Conservation (phyloP, 371 early-diverging fungal species). For the Apophysomyces variabilis region DNA sequence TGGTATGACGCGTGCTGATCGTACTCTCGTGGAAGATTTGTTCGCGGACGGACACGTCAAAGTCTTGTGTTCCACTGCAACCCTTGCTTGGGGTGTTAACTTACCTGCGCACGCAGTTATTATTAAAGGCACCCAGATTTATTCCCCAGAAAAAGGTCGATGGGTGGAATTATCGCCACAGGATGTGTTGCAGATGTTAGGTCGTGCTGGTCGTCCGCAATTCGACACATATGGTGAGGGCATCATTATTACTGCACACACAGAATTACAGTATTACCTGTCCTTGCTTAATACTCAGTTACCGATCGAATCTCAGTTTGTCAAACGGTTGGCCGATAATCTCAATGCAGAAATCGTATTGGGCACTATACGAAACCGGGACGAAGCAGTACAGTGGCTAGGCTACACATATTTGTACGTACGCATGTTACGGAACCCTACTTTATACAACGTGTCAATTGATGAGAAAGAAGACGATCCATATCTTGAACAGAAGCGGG, state of each 20-base stretch:
- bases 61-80: slow-evolving; percentile 98
- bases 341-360: slow-evolving; percentile 98
- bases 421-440: slow-evolving; percentile 91
- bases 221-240: slow-evolving; percentile 98
- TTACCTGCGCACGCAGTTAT: slow-evolving; percentile 99
- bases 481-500: slow-evolving; percentile 83
- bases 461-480: slow-evolving; percentile 85
- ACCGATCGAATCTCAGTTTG: slow-evolving; percentile 97
- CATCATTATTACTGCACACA: slow-evolving; percentile 94
- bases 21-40: slow-evolving; percentile 93
- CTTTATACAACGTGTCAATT: slow-evolving; percentile 76
- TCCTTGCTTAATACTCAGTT: slow-evolving; percentile 93
- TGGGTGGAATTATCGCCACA: slow-evolving; percentile 95
- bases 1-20: slow-evolving; percentile 95
- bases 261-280: slow-evolving; percentile 94
- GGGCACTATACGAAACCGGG: slow-evolving; percentile 87
- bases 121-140: slow-evolving; percentile 99
- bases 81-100: slow-evolving; percentile 99
- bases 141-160: slow-evolving; percentile 92
- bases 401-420: slow-evolving; percentile 97
- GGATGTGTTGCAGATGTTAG: slow-evolving; percentile 99
- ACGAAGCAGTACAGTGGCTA: slow-evolving; percentile 97
- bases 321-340: slow-evolving; percentile 87
- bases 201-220: slow-evolving; percentile 99
- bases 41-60: slow-evolving; percentile 93